A percentile compares a stretch with the other conserved stretches of the same genome.
These are phyloP conservation scores for Rhazya stricta DNA, from an alignment of 257 asterid genomes.

Conservation along the genomic window DNA sequence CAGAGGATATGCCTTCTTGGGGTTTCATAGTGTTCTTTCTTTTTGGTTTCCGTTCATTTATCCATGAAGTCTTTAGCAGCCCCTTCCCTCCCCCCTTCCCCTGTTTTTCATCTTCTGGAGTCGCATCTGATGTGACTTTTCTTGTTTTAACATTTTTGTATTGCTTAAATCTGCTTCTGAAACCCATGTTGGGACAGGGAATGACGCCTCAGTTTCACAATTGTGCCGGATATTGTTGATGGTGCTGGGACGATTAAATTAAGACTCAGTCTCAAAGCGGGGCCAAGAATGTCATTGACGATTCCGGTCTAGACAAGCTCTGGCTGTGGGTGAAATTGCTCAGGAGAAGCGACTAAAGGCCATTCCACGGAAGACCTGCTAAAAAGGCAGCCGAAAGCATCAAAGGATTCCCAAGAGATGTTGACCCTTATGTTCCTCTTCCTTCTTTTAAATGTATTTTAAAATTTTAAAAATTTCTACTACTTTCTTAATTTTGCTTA, in stretches of 20 bases:
- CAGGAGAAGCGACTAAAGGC: too few relatives aligned
- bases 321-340: too few relatives aligned
- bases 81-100: too few relatives aligned
- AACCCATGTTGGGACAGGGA: not conserved
- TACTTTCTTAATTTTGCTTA: not conserved
- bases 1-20: not conserved
- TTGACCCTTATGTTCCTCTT: not conserved
- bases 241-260: too few relatives aligned
- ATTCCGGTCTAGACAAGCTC: too few relatives aligned
- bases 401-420: too few relatives aligned
- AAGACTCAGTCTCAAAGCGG: too few relatives aligned
- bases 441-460: not conserved
- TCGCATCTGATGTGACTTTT: not conserved
- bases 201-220: not conserved
- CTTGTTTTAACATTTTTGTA: not conserved
- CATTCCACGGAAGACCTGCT: not conserved
- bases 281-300: not conserved
- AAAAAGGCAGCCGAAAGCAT: too few relatives aligned
- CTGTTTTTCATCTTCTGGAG: not conserved
- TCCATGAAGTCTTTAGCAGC: too few relatives aligned
- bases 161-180: not conserved
- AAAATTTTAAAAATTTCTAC: not conserved
- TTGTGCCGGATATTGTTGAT: not conserved
- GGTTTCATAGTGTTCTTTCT: too few relatives aligned
- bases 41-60: too few relatives aligned